A percentile compares a stretch with the other conserved stretches of the same genome.
These are phyloP conservation scores for Rhynchospora tenuis DNA, from an alignment of 176 grass and related monocot genomes.

Conservation along the genomic window DNA sequence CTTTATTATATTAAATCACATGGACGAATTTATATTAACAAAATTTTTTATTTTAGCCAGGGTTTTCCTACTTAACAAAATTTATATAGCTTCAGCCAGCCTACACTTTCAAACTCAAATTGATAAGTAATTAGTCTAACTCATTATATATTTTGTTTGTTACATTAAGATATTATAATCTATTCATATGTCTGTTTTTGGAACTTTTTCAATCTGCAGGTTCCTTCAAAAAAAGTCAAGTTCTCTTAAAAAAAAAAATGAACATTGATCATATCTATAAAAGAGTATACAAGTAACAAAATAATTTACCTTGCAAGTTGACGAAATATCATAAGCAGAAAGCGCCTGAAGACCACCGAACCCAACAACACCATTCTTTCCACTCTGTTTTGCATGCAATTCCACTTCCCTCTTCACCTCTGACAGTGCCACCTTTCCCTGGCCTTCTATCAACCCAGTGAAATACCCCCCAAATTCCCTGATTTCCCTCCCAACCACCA, in stretches of 20 bases:
- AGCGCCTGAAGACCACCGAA: not conserved
- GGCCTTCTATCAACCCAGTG: constrained; percentile 45
- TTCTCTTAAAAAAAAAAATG: too few species aligned
- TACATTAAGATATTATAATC: not conserved
- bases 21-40: too few species aligned
- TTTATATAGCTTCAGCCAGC: not conserved
- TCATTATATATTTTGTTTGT: not conserved
- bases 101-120: not conserved
- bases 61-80: not conserved
- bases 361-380: not conserved
- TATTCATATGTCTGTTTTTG: not conserved
- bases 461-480: constrained; percentile 43
- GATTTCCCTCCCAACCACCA: constrained; percentile 50
- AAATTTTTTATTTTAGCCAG: too few species aligned
- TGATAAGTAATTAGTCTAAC: not conserved
- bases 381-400: not conserved
- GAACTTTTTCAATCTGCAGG: not conserved
- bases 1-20: not conserved
- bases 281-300: not conserved
- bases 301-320: constrained; percentile 20
- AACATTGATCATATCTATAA: too few species aligned
- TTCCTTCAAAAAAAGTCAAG: too few species aligned
- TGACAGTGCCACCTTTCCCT: constrained; percentile 8
- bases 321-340: constrained; percentile 12
- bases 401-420: constrained; percentile 16